These are phyloP conservation scores for Backusella mclennaniae DNA, from an alignment of 192 early-diverging fungal species.

Conservation along the genomic window DNA sequence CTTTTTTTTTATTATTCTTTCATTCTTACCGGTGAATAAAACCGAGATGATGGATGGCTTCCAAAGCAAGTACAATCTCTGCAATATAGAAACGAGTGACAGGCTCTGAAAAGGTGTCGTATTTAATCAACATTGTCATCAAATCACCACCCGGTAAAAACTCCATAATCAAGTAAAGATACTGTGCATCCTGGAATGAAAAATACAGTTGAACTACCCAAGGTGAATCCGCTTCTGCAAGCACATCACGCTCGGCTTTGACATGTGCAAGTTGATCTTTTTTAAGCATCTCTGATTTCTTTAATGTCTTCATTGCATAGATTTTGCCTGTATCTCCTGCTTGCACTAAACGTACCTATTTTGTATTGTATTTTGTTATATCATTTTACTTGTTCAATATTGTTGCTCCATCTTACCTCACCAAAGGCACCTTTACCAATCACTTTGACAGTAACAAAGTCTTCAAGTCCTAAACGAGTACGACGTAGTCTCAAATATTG, in stretches of 20 bases:
- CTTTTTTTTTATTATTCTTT: neutral
- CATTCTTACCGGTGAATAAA: conserved; percentile 85
- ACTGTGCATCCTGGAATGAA: conserved; percentile 94
- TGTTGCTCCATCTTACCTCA: conserved; percentile 54
- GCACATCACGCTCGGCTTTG: conserved; percentile 96
- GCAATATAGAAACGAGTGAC: conserved; percentile 99
- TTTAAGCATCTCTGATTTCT: conserved; percentile 97
- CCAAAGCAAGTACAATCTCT: conserved; percentile 91
- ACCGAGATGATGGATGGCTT: conserved; percentile 89
- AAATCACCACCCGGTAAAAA: conserved; percentile 98
- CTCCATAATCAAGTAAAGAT: conserved; percentile 99
- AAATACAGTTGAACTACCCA: conserved; percentile 99
- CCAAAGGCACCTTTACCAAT: conserved; percentile 99
- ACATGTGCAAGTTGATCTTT: conserved; percentile 99
- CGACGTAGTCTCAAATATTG: conserved; percentile 92
- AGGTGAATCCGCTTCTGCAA: conserved; percentile 92
- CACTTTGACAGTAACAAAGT: conserved; percentile 95
- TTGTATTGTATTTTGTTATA: neutral
- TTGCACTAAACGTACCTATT: conserved; percentile 90
- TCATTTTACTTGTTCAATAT: too few relatives aligned
- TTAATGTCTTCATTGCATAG: conserved; percentile 96
- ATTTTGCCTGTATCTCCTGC: conserved; percentile 96
- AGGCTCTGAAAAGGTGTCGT: conserved; percentile 96
- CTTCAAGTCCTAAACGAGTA: conserved; percentile 83
- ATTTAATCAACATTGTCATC: conserved; percentile 99